Conservation (phyloP, 139 green algal genomes). For the Chlorella sp. region DNA sequence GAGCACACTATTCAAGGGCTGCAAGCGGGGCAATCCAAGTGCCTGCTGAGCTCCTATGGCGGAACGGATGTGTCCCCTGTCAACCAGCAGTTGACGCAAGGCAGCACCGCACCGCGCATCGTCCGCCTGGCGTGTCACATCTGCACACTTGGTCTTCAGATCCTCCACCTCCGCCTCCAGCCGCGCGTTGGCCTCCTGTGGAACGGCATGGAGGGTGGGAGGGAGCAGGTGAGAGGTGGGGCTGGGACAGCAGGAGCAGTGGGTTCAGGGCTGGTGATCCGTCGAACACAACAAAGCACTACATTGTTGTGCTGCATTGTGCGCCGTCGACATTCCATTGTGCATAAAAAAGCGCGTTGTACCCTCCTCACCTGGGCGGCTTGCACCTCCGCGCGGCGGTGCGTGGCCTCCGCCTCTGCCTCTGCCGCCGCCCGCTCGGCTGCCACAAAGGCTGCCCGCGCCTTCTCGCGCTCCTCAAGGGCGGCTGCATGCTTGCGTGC, state of each 20-base stretch:
- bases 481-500: neutral
- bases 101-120: neutral
- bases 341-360: no score
- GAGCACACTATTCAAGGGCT: no score
- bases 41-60: no score
- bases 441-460: neutral
- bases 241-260: neutral
- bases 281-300: no score
- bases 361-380: neutral
- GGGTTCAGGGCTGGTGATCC: no score
- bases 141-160: neutral
- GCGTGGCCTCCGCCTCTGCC: neutral
- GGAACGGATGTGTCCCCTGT: no score
- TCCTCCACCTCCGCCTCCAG: conserved; percentile 23
- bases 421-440: neutral
- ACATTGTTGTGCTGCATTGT: no score
- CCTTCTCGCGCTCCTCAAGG: conserved; percentile 1
- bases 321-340: no score
- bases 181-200: neutral
- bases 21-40: no score
- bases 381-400: neutral
- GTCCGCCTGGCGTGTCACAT: conserved; percentile 3
- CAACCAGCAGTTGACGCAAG: no score
- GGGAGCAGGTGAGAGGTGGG: neutral
- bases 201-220: no score